A percentile compares a stretch with the other conserved stretches of the same genome.
phyloP scores from a whole-genome alignment of 192 early-diverging fungal genomes.

The Powellomyces hirtus region DNA sequence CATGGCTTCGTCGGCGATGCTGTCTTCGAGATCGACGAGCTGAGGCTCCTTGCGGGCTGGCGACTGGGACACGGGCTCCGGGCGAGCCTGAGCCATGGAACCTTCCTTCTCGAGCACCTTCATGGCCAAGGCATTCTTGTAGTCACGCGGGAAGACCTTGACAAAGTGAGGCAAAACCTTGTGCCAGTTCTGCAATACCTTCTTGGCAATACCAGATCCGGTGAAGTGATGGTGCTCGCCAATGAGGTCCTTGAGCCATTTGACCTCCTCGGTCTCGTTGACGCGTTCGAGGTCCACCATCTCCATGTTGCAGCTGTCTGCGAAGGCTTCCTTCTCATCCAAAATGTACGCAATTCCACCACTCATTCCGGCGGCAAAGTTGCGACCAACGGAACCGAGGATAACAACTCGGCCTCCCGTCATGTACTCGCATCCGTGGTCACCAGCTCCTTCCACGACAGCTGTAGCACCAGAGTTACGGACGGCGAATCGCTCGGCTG shows the following conservation, averaged over 20 bases:
- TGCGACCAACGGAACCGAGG: conserved; percentile 85
- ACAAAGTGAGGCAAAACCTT: conserved; percentile 75
- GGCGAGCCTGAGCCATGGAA: conserved; percentile 14
- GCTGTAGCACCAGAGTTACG: conserved; percentile 97
- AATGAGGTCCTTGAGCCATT: conserved; percentile 72
- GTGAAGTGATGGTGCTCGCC: conserved; percentile 80
- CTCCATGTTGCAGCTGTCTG: conserved; percentile 79
- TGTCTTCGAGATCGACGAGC: conserved; percentile 87
- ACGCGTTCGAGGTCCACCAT: conserved; percentile 87
- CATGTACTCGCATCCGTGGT: conserved; percentile 99
- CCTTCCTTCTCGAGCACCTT: conserved; percentile 30
- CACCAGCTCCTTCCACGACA: conserved; percentile 94
- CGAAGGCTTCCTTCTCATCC: conserved; percentile 65
- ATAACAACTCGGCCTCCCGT: conserved; percentile 93
- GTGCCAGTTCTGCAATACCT: conserved; percentile 69
- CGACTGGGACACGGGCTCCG: conserved; percentile 35
- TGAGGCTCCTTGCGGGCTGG: conserved; percentile 51
- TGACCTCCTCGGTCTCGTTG: conserved; percentile 71
- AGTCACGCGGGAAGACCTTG: conserved; percentile 94
- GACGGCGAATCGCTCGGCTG: conserved; percentile 96
- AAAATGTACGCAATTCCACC: conserved; percentile 96
- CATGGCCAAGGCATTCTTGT: conserved; percentile 75
- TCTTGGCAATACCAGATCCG: conserved; percentile 72
- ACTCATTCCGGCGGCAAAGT: conserved; percentile 99
- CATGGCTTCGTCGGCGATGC: conserved; percentile 73